A percentile compares a stretch with the other conserved stretches of the same genome.
Evolutionary conservation across 2,329 filamentous ascomycete species (phyloP).

Genomic region (Sclerotinia nivalis): DNA sequence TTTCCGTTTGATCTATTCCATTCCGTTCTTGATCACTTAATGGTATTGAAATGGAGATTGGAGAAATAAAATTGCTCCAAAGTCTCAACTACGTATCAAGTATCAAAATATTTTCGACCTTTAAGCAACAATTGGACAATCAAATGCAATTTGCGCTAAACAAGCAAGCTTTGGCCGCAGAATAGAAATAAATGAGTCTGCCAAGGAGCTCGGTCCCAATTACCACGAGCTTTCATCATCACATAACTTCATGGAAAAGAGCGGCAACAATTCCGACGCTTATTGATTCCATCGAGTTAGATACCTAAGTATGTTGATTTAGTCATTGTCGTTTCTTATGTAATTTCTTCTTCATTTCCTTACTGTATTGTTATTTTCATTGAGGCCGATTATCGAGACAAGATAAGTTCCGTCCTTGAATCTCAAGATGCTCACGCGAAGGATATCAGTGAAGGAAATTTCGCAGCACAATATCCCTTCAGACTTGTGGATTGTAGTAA

Average conservation of each 20-base stretch:
- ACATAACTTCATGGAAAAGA: not conserved
- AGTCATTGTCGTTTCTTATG: not conserved
- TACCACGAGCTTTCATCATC: conserved; percentile 6
- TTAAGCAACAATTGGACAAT: not conserved
- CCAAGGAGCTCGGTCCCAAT: conserved; percentile 19
- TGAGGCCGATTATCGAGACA: not conserved
- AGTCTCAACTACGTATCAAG: not conserved
- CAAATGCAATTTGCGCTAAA: not conserved
- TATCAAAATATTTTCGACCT: not conserved
- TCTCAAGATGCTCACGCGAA: conserved; percentile 28
- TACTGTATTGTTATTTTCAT: not conserved
- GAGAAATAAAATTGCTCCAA: not conserved
- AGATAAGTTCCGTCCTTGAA: not conserved
- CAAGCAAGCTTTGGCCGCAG: not conserved
- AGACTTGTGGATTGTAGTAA: conserved; percentile 67
- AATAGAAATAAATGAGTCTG: not conserved
- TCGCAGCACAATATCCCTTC: conserved; percentile 50
- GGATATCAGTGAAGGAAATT: conserved; percentile 48
- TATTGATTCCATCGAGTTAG: not conserved
- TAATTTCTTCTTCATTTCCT: not conserved
- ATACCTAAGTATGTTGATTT: not conserved
- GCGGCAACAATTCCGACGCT: conserved; percentile 3
- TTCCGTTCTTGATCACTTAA: not conserved
- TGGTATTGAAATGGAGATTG: not conserved
- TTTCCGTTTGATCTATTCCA: not conserved